phyloP scores from a whole-genome alignment of 2,329 filamentous ascomycete species.

The Helicocarpus griseus region DNA sequence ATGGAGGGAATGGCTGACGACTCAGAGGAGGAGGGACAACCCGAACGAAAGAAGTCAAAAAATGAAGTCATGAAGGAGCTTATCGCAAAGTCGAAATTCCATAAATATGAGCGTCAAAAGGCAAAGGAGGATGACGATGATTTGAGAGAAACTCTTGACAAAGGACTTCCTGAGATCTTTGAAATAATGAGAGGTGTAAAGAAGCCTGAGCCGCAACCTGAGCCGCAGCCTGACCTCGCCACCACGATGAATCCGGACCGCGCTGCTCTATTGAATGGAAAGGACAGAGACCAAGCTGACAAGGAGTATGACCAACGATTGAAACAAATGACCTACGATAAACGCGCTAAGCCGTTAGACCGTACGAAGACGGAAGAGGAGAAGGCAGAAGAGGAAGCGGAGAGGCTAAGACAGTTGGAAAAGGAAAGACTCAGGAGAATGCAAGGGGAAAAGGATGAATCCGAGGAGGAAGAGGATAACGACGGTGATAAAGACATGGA shows the following conservation, averaged over 20 bases:
- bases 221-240: slow-evolving; percentile 26
- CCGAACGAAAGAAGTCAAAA: slow-evolving; percentile 85
- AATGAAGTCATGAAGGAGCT: slow-evolving; percentile 97
- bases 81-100: slow-evolving; percentile 89
- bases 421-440: slow-evolving; percentile 74
- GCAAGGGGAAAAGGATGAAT: slow-evolving; percentile 65
- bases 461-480: slow-evolving; percentile 36
- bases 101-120: slow-evolving; percentile 91
- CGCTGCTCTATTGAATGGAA: slow-evolving; percentile 49
- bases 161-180: slow-evolving; percentile 69
- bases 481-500: slow-evolving; percentile 34
- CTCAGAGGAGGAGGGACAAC: slow-evolving; percentile 46
- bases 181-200: slow-evolving; percentile 55
- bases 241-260: slow-evolving; percentile 54
- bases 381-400: slow-evolving; percentile 65
- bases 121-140: slow-evolving; percentile 91
- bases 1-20: slow-evolving; percentile 20
- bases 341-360: slow-evolving; percentile 73
- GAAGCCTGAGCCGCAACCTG: slow-evolving; percentile 41
- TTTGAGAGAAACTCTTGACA: slow-evolving; percentile 71
- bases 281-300: slow-evolving; percentile 59
- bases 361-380: slow-evolving; percentile 90
- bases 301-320: slow-evolving; percentile 81
- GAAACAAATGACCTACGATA: slow-evolving; percentile 73
- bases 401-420: slow-evolving; percentile 69